A percentile compares a stretch with the other conserved stretches of the same genome.
Conservation (phyloP, 2,329 filamentous ascomycete species). For the Dactylellina drechsleri region DNA sequence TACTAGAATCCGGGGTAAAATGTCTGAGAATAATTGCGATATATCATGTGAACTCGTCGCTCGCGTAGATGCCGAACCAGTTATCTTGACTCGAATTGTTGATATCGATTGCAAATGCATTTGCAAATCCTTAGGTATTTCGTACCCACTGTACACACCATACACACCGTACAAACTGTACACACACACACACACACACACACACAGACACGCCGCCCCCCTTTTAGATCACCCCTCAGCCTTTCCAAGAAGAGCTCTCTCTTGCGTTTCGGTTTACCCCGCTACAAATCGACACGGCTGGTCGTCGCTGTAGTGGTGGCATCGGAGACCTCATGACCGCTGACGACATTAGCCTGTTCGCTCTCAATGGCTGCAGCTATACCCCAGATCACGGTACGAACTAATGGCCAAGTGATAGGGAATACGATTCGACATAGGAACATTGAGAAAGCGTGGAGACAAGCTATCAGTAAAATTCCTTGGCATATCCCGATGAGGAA, state of each 20-base stretch:
- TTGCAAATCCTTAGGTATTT: too few species aligned
- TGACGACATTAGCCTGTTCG: slow-evolving; percentile 15
- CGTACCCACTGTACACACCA: too few species aligned
- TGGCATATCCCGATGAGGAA: slow-evolving; percentile 5
- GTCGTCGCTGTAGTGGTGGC: too few species aligned
- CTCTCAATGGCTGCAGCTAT: too few species aligned
- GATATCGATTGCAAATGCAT: too few species aligned
- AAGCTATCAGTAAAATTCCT: neutral
- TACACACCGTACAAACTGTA: neutral
- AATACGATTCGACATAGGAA: slow-evolving; percentile 1
- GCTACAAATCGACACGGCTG: too few species aligned
- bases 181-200: neutral
- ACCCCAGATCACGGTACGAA: slow-evolving; percentile 1
- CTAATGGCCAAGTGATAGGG: neutral
- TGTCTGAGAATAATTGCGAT: too few species aligned
- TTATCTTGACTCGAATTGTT: too few species aligned
- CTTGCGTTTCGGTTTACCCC: too few species aligned
- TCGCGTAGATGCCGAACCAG: neutral
- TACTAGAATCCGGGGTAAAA: slow-evolving; percentile 2
- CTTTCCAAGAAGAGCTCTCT: slow-evolving; percentile 1
- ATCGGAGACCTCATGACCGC: slow-evolving; percentile 11
- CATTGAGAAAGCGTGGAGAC: neutral
- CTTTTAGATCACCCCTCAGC: neutral
- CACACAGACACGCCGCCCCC: neutral
- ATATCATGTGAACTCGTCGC: neutral